A percentile compares a stretch with the other conserved stretches of the same genome.
Evolutionary conservation across 352 stramenopile species (phyloP).

Genomic region (Pythium periplocum): DNA sequence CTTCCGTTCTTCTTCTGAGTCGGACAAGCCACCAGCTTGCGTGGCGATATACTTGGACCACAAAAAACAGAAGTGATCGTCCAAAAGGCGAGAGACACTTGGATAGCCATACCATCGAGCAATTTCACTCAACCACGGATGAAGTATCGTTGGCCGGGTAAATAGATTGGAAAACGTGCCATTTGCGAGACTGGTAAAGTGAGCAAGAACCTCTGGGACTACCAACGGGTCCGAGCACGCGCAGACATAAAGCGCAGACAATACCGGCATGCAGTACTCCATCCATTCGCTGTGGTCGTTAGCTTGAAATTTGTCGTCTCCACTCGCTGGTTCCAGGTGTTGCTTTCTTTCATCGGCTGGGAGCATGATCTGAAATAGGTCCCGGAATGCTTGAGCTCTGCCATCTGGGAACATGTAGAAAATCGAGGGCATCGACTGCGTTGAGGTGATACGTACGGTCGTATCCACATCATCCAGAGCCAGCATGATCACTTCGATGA

Average conservation of each 20-base stretch:
- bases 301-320: too few relatives aligned
- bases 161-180: slow-evolving; percentile 29
- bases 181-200: slow-evolving; percentile 44
- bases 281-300: too few relatives aligned
- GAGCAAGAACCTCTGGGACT: slow-evolving; percentile 42
- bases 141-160: slow-evolving; percentile 19
- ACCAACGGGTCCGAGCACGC: slow-evolving; percentile 55
- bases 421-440: slow-evolving; percentile 50
- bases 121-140: slow-evolving; percentile 43
- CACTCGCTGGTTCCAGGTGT: too few relatives aligned
- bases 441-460: slow-evolving; percentile 43
- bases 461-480: slow-evolving; percentile 48
- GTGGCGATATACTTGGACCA: slow-evolving; percentile 31
- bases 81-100: slow-evolving; percentile 31
- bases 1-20: slow-evolving; percentile 14
- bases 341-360: too few relatives aligned
- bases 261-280: slow-evolving; percentile 28
- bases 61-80: slow-evolving; percentile 62
- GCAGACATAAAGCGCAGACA: slow-evolving; percentile 58
- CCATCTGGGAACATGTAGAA: slow-evolving; percentile 84
- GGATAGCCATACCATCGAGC: slow-evolving; percentile 43
- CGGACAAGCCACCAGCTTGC: slow-evolving; percentile 16
- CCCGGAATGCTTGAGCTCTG: slow-evolving; percentile 41
- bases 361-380: slow-evolving; percentile 34
- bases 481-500: slow-evolving; percentile 42